These are phyloP conservation scores for Lithohypha guttulata DNA, from an alignment of 2,329 filamentous ascomycete species.

Conservation along the genomic window DNA sequence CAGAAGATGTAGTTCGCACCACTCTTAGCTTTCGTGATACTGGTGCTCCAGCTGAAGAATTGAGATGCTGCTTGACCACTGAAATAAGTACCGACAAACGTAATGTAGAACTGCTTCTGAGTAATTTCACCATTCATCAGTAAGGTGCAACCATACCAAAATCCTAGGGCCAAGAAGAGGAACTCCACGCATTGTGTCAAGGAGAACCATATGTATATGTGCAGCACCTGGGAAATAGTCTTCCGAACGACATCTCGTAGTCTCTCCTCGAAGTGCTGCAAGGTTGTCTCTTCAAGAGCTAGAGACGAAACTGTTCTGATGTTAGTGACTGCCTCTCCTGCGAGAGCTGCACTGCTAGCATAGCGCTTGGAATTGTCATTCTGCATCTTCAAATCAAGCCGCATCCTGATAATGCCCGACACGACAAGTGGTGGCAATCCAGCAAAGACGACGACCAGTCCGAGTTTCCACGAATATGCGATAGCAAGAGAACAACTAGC, in stretches of 20 bases:
- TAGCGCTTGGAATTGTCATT: constrained; percentile 34
- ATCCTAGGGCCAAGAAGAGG: constrained; percentile 23
- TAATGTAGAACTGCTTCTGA: constrained; percentile 32
- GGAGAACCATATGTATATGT: constrained; percentile 25
- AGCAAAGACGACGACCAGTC: constrained; percentile 36
- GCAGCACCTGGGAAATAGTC: constrained; percentile 21
- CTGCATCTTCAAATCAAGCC: constrained; percentile 39
- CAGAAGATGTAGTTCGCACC: constrained; percentile 43
- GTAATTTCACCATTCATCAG: constrained; percentile 39
- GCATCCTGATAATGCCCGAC: constrained; percentile 38
- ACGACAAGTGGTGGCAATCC: constrained; percentile 36
- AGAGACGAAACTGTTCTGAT: constrained; percentile 11
- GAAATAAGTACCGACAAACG: constrained; percentile 36
- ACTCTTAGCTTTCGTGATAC: constrained; percentile 42
- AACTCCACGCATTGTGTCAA: constrained; percentile 26
- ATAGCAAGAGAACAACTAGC: constrained; percentile 38
- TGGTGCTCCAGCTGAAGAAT: constrained; percentile 28
- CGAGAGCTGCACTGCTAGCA: constrained; percentile 29
- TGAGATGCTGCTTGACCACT: constrained; percentile 24
- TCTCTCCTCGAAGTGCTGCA: constrained; percentile 10
- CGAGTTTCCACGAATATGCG: constrained; percentile 39
- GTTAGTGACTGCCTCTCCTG: constrained; percentile 10
- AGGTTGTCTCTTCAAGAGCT: constrained; percentile 4
- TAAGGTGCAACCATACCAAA: constrained; percentile 55
- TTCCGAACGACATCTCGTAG: constrained; percentile 19